phyloP scores from a whole-genome alignment of 139 green algal genomes.

The Chlamydomonas urium region DNA sequence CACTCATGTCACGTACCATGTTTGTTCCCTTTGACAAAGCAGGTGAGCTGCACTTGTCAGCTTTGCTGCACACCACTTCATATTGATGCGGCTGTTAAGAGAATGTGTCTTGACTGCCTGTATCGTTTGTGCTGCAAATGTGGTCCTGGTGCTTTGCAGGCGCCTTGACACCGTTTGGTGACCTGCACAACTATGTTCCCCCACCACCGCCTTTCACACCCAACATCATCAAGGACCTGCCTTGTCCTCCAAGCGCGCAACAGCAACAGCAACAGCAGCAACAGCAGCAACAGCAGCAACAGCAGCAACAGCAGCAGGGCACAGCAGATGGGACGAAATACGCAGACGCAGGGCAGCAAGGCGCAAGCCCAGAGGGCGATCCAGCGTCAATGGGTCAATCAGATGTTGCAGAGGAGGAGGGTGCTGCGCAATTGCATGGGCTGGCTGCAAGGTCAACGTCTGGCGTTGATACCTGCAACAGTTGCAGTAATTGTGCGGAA shows the following conservation, averaged over 20 bases:
- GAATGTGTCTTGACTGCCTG: too few species aligned
- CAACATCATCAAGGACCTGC: slow-evolving; percentile 18
- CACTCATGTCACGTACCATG: slow-evolving; percentile 61
- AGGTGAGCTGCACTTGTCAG: slow-evolving; percentile 11
- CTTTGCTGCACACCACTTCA: too few species aligned
- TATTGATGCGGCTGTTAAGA: not conserved
- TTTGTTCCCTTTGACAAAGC: slow-evolving; percentile 58
- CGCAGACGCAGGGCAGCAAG: not conserved
- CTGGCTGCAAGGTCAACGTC: too few species aligned
- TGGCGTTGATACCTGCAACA: too few species aligned
- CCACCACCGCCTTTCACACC: slow-evolving; percentile 52
- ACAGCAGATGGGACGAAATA: not conserved
- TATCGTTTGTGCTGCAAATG: not conserved
- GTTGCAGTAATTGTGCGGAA: too few species aligned
- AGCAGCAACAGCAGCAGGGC: slow-evolving; percentile 4
- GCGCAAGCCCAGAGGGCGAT: not conserved
- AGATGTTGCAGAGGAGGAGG: too few species aligned
- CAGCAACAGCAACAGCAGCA: slow-evolving; percentile 2
- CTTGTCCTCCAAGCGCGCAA: not conserved
- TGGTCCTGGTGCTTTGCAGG: slow-evolving; percentile 31
- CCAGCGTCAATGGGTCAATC: too few species aligned
- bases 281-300: not conserved
- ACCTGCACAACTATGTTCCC: slow-evolving; percentile 84
- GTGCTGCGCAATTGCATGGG: too few species aligned
- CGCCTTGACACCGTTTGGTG: slow-evolving; percentile 74